A percentile compares a stretch with the other conserved stretches of the same genome.
Evolutionary conservation across 2,329 filamentous ascomycete species (phyloP).

Genomic region (Ceratocystis harringtonii): DNA sequence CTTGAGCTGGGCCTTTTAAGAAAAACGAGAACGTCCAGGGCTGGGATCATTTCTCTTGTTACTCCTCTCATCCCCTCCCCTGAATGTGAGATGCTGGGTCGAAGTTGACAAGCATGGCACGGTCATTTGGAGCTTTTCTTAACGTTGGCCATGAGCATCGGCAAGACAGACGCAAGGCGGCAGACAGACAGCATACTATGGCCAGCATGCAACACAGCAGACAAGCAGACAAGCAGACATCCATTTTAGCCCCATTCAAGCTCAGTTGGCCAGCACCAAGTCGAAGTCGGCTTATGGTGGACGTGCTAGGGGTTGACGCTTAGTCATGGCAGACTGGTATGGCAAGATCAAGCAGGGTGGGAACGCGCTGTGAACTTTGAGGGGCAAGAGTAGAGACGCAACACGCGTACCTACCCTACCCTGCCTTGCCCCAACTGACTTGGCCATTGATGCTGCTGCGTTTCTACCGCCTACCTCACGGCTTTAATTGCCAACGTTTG

Average conservation of each 20-base stretch:
- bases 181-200: neutral
- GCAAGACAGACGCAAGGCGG: neutral
- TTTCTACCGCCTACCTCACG: neutral
- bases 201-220: neutral
- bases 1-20: constrained; percentile 1
- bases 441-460: neutral
- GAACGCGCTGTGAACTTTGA: neutral
- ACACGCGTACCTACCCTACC: too few relatives aligned
- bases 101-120: constrained; percentile 14
- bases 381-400: too few relatives aligned
- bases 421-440: too few relatives aligned
- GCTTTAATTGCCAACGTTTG: neutral
- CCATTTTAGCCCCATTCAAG: neutral
- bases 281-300: too few relatives aligned
- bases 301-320: neutral
- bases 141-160: neutral
- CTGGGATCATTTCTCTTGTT: constrained; percentile 6
- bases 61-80: neutral
- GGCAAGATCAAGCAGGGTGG: neutral
- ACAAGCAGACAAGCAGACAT: neutral
- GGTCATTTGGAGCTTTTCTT: constrained; percentile 9
- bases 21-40: neutral
- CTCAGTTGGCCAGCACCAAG: too few relatives aligned
- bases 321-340: neutral
- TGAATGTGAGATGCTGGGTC: constrained; percentile 9